These are phyloP conservation scores for Oidiodendron maius DNA, from an alignment of 495 filamentous ascomycete species.

Conservation along the genomic window DNA sequence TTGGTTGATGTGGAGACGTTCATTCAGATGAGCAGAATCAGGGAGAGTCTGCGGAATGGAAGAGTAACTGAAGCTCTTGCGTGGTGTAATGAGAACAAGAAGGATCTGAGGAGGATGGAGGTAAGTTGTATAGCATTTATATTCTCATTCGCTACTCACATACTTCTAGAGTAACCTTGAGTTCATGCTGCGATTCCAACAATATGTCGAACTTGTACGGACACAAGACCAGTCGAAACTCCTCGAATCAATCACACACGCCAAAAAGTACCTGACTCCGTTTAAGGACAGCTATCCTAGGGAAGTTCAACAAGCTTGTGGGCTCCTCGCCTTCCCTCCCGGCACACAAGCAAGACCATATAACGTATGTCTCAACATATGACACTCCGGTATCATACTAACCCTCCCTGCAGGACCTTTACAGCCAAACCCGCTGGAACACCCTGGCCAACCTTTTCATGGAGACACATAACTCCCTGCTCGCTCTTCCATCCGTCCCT, in stretches of 20 bases:
- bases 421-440: constrained; percentile 65
- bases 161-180: constrained; percentile 73
- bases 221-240: constrained; percentile 51
- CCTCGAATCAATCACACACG: constrained; percentile 72
- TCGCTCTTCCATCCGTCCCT: constrained; percentile 75
- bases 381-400: neutral
- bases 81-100: constrained; percentile 92
- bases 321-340: constrained; percentile 69
- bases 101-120: constrained; percentile 75
- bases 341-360: constrained; percentile 57
- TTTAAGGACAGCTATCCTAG: constrained; percentile 59
- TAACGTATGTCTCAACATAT: constrained; percentile 37
- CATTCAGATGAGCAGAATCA: constrained; percentile 70
- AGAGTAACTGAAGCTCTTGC: constrained; percentile 71
- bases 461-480: constrained; percentile 77
- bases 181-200: constrained; percentile 90
- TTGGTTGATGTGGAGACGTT: constrained; percentile 90
- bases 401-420: constrained; percentile 54
- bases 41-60: constrained; percentile 60
- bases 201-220: constrained; percentile 87
- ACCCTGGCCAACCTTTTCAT: constrained; percentile 78
- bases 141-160: constrained; percentile 20
- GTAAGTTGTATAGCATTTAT: constrained; percentile 36
- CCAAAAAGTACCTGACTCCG: constrained; percentile 68
- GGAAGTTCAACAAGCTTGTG: constrained; percentile 69